Percentiles rank a stretch among this genome's conserved stretches.
Evolutionary conservation across 2,329 filamentous ascomycete genomes (phyloP).

Genomic region (Decorospora gaudefroyi): DNA sequence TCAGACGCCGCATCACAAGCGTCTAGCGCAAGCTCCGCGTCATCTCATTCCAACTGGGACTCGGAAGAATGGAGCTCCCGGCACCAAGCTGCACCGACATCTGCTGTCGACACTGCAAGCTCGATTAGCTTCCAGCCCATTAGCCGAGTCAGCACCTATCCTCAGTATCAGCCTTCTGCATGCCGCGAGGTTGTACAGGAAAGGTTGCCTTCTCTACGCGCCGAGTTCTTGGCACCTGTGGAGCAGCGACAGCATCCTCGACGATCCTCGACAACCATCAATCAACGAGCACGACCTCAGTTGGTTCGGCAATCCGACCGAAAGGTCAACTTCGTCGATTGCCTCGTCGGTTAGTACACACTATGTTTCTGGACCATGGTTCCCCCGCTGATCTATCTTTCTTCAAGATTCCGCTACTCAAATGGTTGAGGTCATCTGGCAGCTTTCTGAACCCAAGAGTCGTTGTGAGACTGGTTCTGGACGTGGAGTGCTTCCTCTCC

Average conservation of each 20-base stretch:
- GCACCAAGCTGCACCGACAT: constrained; percentile 27
- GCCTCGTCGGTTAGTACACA: constrained; percentile 84
- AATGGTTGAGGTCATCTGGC: constrained; percentile 97
- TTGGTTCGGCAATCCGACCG: constrained; percentile 87
- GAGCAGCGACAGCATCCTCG: constrained; percentile 68
- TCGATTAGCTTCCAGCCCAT: constrained; percentile 40
- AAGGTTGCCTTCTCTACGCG: constrained; percentile 41
- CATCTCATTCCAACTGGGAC: constrained; percentile 61
- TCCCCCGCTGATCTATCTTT: constrained; percentile 33
- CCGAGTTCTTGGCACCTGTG: constrained; percentile 57
- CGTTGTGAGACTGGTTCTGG: constrained; percentile 67
- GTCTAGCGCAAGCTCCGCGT: constrained; percentile 66
- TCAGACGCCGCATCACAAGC: constrained; percentile 71
- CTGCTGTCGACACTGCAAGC: constrained; percentile 29
- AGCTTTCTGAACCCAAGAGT: constrained; percentile 79
- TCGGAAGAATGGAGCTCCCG: constrained; percentile 44
- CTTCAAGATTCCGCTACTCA: constrained; percentile 89
- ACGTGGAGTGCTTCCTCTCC: constrained; percentile 82
- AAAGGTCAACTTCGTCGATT: constrained; percentile 94
- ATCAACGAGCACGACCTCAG: constrained; percentile 69
- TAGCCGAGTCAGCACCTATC: constrained; percentile 44
- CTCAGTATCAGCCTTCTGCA: constrained; percentile 48
- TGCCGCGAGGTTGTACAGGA: constrained; percentile 40
- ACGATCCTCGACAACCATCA: constrained; percentile 60
- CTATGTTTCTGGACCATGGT: constrained; percentile 42